Percentiles rank a stretch among this genome's conserved stretches.
Conservation (phyloP, 768 basidiomycete genomes). For the Tricholoma furcatifolium region DNA sequence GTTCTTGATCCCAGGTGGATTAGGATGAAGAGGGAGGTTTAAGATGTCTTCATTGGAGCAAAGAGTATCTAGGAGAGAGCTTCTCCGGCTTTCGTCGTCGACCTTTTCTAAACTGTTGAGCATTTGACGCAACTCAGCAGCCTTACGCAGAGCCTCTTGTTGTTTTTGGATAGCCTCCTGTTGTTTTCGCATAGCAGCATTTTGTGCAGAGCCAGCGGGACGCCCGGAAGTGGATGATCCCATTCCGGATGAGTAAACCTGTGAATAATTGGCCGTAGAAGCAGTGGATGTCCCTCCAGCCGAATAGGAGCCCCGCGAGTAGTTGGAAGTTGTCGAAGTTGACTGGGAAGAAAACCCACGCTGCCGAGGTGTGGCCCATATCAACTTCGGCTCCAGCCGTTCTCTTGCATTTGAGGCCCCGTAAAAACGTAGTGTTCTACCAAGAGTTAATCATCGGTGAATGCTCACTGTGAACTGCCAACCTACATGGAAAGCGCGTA, state of each 20-base stretch:
- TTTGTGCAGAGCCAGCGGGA: slow-evolving; percentile 17
- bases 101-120: slow-evolving; percentile 71
- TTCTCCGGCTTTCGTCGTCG: slow-evolving; percentile 71
- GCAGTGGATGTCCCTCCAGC: no score
- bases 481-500: slow-evolving; percentile 67
- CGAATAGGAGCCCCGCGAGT: no score
- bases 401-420: slow-evolving; percentile 59
- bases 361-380: slow-evolving; percentile 75
- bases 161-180: slow-evolving; percentile 48
- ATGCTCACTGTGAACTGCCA: not conserved
- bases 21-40: slow-evolving; percentile 65
- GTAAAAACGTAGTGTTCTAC: slow-evolving; percentile 65
- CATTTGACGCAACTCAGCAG: slow-evolving; percentile 65
- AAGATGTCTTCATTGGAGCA: slow-evolving; percentile 70
- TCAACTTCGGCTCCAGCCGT: slow-evolving; percentile 61
- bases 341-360: slow-evolving; percentile 46
- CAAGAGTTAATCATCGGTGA: not conserved
- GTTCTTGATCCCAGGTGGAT: slow-evolving; percentile 66
- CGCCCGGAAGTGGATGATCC: slow-evolving; percentile 17
- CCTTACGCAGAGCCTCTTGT: slow-evolving; percentile 55
- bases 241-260: slow-evolving; percentile 13
- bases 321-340: slow-evolving; percentile 17
- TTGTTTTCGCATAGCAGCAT: slow-evolving; percentile 37
- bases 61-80: slow-evolving; percentile 67
- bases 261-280: not conserved